Evolutionary conservation across 176 grass and related monocot species (phyloP).

Genomic region (Pontederia crassipes): DNA sequence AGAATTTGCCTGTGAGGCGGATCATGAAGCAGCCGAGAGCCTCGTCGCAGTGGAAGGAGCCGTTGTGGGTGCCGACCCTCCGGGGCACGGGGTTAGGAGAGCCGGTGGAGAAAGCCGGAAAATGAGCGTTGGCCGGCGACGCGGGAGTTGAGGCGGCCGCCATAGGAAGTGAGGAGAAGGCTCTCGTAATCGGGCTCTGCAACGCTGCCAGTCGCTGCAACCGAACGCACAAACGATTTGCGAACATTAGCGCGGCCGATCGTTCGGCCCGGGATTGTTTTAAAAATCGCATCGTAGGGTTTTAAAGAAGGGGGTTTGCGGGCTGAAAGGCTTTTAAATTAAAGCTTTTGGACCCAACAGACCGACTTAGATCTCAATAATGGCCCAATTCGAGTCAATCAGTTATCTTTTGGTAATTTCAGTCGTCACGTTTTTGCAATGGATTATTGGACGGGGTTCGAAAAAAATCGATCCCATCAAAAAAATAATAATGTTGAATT

Average conservation of each 20-base stretch:
- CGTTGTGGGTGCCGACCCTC: constrained; percentile 93
- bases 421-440: too few relatives aligned
- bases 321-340: background rate
- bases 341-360: too few relatives aligned
- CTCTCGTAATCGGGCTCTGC: background rate
- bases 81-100: constrained; percentile 22
- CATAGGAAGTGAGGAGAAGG: constrained; percentile 17
- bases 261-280: background rate
- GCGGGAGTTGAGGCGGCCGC: constrained; percentile 37
- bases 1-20: constrained; percentile 82
- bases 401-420: too few relatives aligned
- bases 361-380: too few relatives aligned
- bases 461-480: too few relatives aligned
- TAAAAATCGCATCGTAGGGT: background rate
- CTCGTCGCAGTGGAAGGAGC: constrained; percentile 99
- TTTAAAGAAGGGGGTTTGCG: background rate
- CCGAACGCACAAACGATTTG: background rate
- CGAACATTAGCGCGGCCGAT: constrained; percentile 10
- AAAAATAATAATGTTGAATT: too few relatives aligned
- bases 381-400: too few relatives aligned
- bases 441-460: too few relatives aligned
- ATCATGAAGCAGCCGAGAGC: constrained; percentile 96
- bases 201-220: constrained; percentile 5
- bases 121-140: constrained; percentile 5
- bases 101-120: constrained; percentile 18